phyloP scores from a whole-genome alignment of 192 early-diverging fungal species.

The Dissophora ornata region DNA sequence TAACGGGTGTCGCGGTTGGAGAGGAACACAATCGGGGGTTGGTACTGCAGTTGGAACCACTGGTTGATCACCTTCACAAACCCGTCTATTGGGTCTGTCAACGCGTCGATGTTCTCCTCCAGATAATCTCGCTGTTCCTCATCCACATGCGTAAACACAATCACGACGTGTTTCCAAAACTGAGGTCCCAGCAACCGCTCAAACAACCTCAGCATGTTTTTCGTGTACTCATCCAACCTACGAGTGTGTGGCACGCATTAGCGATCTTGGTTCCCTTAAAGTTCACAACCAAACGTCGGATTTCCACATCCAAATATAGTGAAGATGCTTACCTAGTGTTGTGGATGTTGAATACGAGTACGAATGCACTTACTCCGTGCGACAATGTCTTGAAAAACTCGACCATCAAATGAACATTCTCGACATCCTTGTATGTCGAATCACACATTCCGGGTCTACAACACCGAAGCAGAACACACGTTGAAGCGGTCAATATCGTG shows the following conservation, averaged over 20 bases:
- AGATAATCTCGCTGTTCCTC: constrained; percentile 59
- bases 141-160: constrained; percentile 67
- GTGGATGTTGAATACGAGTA: constrained; percentile 64
- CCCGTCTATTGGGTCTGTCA: constrained; percentile 57
- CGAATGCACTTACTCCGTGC: constrained; percentile 65
- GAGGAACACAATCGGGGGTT: constrained; percentile 60
- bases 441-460: constrained; percentile 62
- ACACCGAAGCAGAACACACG: neutral
- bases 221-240: constrained; percentile 65
- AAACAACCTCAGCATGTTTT: constrained; percentile 63
- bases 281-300: too few relatives aligned
- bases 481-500: too few relatives aligned
- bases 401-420: constrained; percentile 60
- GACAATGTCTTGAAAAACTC: constrained; percentile 62
- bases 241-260: too few relatives aligned
- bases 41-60: constrained; percentile 56
- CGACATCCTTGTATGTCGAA: constrained; percentile 54
- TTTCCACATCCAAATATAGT: too few relatives aligned
- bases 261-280: too few relatives aligned
- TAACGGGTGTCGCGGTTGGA: constrained; percentile 58
- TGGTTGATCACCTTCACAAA: constrained; percentile 60
- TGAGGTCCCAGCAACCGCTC: constrained; percentile 59
- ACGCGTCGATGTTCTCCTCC: constrained; percentile 58
- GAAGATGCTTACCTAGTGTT: constrained; percentile 58
- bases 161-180: constrained; percentile 65